These are phyloP conservation scores for Penicillium hordei DNA, from an alignment of 2,329 filamentous ascomycete genomes.

Conservation along the genomic window DNA sequence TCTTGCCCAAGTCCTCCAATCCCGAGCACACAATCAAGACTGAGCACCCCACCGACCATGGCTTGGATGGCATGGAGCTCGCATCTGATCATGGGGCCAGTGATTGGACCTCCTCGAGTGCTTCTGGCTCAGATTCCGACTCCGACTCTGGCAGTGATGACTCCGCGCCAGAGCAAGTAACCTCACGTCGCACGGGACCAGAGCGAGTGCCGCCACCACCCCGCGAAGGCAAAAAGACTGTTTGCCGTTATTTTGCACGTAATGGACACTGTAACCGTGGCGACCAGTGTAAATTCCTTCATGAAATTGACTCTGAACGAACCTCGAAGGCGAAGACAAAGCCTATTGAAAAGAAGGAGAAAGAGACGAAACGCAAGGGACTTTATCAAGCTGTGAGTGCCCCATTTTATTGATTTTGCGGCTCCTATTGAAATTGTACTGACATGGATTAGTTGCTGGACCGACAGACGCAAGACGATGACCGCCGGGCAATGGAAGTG, in stretches of 20 bases:
- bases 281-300: slow-evolving; percentile 43
- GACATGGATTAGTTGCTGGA: slow-evolving; percentile 39
- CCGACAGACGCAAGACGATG: slow-evolving; percentile 45
- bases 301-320: slow-evolving; percentile 36
- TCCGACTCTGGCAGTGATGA: slow-evolving; percentile 30
- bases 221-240: slow-evolving; percentile 33
- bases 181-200: slow-evolving; percentile 42
- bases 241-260: slow-evolving; percentile 45
- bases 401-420: not conserved
- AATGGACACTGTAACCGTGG: slow-evolving; percentile 46
- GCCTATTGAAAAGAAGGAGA: slow-evolving; percentile 24
- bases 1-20: not conserved
- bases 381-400: slow-evolving; percentile 45
- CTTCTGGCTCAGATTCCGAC: slow-evolving; percentile 30
- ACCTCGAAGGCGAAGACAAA: slow-evolving; percentile 31
- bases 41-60: slow-evolving; percentile 1
- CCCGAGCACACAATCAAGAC: not conserved
- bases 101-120: slow-evolving; percentile 44
- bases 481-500: slow-evolving; percentile 43
- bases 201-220: slow-evolving; percentile 42
- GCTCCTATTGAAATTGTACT: slow-evolving; percentile 2
- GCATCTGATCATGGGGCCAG: slow-evolving; percentile 23
- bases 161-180: slow-evolving; percentile 44
- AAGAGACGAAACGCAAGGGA: slow-evolving; percentile 37
- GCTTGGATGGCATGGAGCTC: slow-evolving; percentile 14